Evolutionary conservation across 116 monocot genomes (phyloP).

Genomic region (Thalassia testudinum): DNA sequence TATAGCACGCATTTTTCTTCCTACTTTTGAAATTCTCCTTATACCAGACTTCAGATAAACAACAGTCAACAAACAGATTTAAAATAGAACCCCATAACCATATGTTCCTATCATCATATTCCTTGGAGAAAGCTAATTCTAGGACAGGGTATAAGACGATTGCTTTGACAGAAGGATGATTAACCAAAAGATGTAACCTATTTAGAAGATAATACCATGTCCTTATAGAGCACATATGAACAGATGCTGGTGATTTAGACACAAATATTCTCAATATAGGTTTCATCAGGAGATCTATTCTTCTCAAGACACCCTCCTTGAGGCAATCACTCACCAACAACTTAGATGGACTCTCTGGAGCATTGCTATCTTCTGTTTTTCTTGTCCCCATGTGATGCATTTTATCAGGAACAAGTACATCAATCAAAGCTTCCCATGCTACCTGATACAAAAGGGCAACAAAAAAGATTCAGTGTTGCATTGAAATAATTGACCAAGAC

Average conservation of each 20-base stretch:
- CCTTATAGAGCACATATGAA: slow-evolving; percentile 22
- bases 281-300: slow-evolving; percentile 34
- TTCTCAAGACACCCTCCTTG: slow-evolving; percentile 19
- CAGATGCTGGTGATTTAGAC: slow-evolving; percentile 21
- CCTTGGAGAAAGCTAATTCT: slow-evolving; percentile 32
- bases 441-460: slow-evolving; percentile 12
- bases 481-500: neutral
- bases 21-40: slow-evolving; percentile 1
- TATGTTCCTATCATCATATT: slow-evolving; percentile 15
- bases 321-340: neutral
- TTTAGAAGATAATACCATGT: slow-evolving; percentile 56
- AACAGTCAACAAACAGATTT: slow-evolving; percentile 33
- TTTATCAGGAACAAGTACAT: slow-evolving; percentile 29
- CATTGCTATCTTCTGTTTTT: neutral
- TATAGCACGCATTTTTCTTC: neutral
- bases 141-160: slow-evolving; percentile 25
- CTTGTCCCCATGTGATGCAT: neutral
- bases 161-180: slow-evolving; percentile 22
- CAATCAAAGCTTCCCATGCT: slow-evolving; percentile 46
- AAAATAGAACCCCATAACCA: slow-evolving; percentile 40
- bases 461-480: slow-evolving; percentile 1
- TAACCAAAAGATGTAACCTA: slow-evolving; percentile 36
- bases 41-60: slow-evolving; percentile 15
- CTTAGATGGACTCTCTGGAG: neutral
- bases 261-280: slow-evolving; percentile 38